These are phyloP conservation scores for Sinapis alba DNA, from an alignment of 441 rosid genomes.

Conservation along the genomic window DNA sequence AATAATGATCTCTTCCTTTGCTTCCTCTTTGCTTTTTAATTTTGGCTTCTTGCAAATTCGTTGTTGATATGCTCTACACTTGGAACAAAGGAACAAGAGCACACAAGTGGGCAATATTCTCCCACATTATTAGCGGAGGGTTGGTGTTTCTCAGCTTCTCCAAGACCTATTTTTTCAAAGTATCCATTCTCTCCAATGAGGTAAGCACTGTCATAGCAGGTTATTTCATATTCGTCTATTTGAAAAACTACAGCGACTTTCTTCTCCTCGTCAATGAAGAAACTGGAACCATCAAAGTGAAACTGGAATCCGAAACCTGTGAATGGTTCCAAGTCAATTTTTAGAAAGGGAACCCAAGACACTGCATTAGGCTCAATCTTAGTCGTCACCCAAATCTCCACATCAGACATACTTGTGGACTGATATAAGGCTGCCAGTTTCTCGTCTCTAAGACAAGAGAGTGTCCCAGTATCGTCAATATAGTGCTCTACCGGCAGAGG, in stretches of 20 bases:
- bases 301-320: neutral
- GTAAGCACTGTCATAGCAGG: neutral
- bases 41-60: neutral
- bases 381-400: neutral
- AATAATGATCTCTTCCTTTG: neutral
- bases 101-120: constrained; percentile 1
- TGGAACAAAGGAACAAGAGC: neutral
- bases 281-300: neutral
- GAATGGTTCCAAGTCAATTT: neutral
- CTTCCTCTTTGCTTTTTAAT: neutral
- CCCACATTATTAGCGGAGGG: neutral
- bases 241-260: neutral
- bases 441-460: neutral
- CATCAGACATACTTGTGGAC: neutral
- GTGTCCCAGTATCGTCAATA: neutral
- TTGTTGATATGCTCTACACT: neutral
- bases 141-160: neutral
- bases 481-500: neutral
- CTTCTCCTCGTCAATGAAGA: neutral
- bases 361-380: neutral
- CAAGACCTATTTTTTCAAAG: neutral
- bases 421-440: neutral
- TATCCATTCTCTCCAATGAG: neutral
- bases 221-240: neutral
- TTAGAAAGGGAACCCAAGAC: neutral